Evolutionary conservation across 1,284 basidiomycete species (phyloP).

Genomic region (Leccinum griseonigrum): DNA sequence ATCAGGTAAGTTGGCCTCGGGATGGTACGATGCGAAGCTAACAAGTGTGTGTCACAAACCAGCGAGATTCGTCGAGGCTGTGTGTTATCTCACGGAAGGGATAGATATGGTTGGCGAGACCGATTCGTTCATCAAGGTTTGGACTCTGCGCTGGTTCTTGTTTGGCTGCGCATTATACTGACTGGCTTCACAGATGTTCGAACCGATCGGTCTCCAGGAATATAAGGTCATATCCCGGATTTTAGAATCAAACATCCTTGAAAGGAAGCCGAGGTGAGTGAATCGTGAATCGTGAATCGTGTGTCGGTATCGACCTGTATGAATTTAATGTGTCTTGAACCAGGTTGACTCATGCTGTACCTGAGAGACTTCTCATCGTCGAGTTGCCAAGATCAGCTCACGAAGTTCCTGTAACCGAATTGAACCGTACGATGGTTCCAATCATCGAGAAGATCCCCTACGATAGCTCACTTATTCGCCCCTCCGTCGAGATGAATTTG

Average conservation of each 20-base stretch:
- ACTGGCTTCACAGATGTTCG: background rate
- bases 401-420: background rate
- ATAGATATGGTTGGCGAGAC: background rate
- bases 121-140: background rate
- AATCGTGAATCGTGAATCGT: background rate
- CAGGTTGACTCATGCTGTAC: background rate
- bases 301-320: background rate
- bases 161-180: background rate
- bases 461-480: background rate
- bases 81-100: background rate
- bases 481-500: background rate
- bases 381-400: background rate
- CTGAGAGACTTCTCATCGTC: background rate
- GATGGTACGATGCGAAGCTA: background rate
- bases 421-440: background rate
- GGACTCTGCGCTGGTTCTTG: background rate
- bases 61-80: background rate
- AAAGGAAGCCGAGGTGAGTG: background rate
- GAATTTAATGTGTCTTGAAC: background rate
- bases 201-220: background rate
- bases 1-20: background rate
- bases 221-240: background rate
- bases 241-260: background rate
- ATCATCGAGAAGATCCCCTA: background rate
- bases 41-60: background rate